Evolutionary conservation across 306 rosid genomes (phyloP), one percentile per base, ranked within the genome.

Genomic region (Ammopiptanthus mongolicus): DNA sequence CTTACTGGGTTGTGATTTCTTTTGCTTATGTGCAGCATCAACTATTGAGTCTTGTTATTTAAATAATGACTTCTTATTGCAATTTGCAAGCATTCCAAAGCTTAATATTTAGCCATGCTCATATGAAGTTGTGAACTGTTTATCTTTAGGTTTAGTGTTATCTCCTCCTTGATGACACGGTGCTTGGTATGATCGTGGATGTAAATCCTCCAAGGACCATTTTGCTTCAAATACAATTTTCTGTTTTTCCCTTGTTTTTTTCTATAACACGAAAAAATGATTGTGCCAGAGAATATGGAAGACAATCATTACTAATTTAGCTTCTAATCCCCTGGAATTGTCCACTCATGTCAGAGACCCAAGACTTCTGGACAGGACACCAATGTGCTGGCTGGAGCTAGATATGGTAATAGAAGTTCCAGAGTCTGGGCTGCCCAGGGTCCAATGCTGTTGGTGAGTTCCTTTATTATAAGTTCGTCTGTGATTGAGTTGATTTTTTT

Each of bases 381-480:
- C 47, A 83, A 83, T 74, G 58, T 88, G 57, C 72, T 90, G 80
- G 93, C 96, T 66, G 91, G 97, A 70, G 96, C 91, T 1, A 91
- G 88, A 82, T 86, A 88, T 77, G 93, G 89, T 17, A 82, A 83
- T 44, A 88, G 89, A 79, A 86, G 93, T 82, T 90, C 91, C 51
- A 65, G 87, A 48, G 91, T 83, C 73, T 86, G 86, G 87, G 90
- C 89, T 25, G 88, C 93, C 33, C 89, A 90, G 86, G 87, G 93
- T 59, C 97, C 97, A 69, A 86, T 95, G 98, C 82, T 83, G 59
- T 80, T 87, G 87, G 97, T 95, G 75, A 86, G 89, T 82, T 67
- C 55, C 37, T 75, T 11, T 74, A 47, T 60, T 9, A n/a, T 19
- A 14, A 74, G 15, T 50, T 47, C 36, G 41, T 58, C 19, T 19